Evolutionary conservation across 1,284 basidiomycete genomes (phyloP), one percentile per base, ranked within the genome.

Genomic region (Inonotus hispidus): DNA sequence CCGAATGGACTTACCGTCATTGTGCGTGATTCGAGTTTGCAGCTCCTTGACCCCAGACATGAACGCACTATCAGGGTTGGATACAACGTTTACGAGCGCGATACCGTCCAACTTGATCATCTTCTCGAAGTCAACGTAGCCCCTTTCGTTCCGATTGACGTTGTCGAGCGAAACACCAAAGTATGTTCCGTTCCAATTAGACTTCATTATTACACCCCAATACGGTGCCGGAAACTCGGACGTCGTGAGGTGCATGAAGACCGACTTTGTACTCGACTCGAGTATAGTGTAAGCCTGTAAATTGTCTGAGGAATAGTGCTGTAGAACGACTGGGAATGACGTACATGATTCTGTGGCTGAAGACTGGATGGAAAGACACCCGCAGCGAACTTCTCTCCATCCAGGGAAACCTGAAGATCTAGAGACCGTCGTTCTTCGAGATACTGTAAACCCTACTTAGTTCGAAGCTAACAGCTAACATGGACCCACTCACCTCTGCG

Each of bases 41-140:
- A 99, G 73, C 62, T 82, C 77, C 78, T 99, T 99, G 52, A 73
- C 75, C 4, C 88, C 85, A 2, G 85, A 84, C 3, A 97, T 70
- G 1, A 79, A 76, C 0, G 93, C 93, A 58, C 92, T 87, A 0
- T 82, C 76, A 0, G 93, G 81, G 70, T 99, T 97, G 14, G 84
- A 75, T 2, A 99, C 93, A 38, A 98, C 72, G 69, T 99, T 99
- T 68, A 95, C 84, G 49, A 99, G 75, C 6, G 95, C 95, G 65
- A 99, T 96, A 0, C 96, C 96, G 73, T 99, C 95, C 54, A 99
- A 74, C 1, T 94, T 95, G 63, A 92, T 86, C 83, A 98, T 92
- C 80, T 98, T 99, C 77, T 99, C 96, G 69, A 99, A 99, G 73
- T 99, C 97, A 52, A 95, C 96, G 68, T 84, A 98, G 14, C 97